Evolutionary conservation across 495 filamentous ascomycete species (phyloP), one percentile per base, ranked within the genome.

Genomic region (Daldinia caldariorum): DNA sequence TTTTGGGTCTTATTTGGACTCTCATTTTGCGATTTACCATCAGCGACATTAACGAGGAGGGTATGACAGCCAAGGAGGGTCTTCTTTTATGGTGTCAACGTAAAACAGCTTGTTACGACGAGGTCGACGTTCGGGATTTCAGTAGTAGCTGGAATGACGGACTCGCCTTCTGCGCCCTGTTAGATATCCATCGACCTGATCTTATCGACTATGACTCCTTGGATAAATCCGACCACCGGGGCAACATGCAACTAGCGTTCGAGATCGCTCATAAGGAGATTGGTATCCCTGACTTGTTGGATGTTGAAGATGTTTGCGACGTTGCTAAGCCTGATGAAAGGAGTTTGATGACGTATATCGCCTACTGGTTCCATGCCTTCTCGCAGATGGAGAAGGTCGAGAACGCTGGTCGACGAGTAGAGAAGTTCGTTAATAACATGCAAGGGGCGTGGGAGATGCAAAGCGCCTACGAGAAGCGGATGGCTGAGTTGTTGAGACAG

Each of bases 381-480:
- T 97, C 94, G 22, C 94, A 97, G 75, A 92, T 99, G 87, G 95
- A 99, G 79, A 87, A 93, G 68, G 96, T 99, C 12, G 95, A 99
- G 76, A 99, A 98, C 77, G 96, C 96, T 2, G 95, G 95, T 2
- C 87, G 95, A 60, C 87, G 95, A 63, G 95, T 99, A 2, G 95
- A 99, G 83, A 99, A 99, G 82, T 99, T 99, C 72, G 92, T 98
- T 50, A 92, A 91, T 75, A 97, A 95, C 75, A 98, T 98, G 95
- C 93, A 97, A 70, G 95, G 94, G n/a, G 94, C 95, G 3, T 98
- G 96, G 95, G 94, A 96, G 75, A 99, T 99, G 95, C 93, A 99
- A 79, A 95, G 91, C 76, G 90, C 90, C 13, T 99, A 92, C 75
- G 95, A 99, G 86, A 85, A 88, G 73, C 86, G 94, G 49, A 95